Conservation (phyloP, 1,284 basidiomycete genomes). For the Flammula alnicola region DNA sequence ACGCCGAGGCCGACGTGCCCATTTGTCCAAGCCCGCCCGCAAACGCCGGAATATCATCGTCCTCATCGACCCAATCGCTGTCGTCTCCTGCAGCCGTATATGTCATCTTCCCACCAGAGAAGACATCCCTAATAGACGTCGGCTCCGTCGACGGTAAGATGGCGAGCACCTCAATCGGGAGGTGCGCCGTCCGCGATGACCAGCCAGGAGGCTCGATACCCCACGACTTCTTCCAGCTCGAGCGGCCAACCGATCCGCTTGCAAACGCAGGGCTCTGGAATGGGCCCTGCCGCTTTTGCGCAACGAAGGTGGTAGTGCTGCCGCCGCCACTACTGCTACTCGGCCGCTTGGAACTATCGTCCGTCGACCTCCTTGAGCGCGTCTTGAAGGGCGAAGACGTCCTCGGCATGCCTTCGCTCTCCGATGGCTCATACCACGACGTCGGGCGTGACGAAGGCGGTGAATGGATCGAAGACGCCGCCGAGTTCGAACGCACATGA, state of each 20-base stretch:
- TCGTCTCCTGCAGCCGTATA: constrained; percentile 65
- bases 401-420: constrained; percentile 51
- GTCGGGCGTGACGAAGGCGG: constrained; percentile 72
- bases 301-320: constrained; percentile 62
- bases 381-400: constrained; percentile 32
- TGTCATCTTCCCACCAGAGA: constrained; percentile 67
- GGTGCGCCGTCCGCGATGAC: constrained; percentile 70
- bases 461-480: constrained; percentile 75
- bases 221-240: constrained; percentile 88
- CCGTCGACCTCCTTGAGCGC: constrained; percentile 37
- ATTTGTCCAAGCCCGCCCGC: constrained; percentile 79
- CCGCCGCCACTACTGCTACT: constrained; percentile 34
- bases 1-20: constrained; percentile 39
- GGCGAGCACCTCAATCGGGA: constrained; percentile 73
- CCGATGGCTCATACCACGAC: constrained; percentile 76
- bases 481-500: constrained; percentile 72
- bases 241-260: constrained; percentile 62
- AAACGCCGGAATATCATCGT: constrained; percentile 77
- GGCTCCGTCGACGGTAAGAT: constrained; percentile 63
- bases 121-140: constrained; percentile 71
- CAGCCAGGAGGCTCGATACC: constrained; percentile 83
- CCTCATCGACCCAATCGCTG: constrained; percentile 84
- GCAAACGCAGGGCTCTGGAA: constrained; percentile 60
- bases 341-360: constrained; percentile 47
- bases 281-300: constrained; percentile 73